Conservation (phyloP, 2,329 filamentous ascomycete genomes). For the Taxawa tesnikishii region DNA sequence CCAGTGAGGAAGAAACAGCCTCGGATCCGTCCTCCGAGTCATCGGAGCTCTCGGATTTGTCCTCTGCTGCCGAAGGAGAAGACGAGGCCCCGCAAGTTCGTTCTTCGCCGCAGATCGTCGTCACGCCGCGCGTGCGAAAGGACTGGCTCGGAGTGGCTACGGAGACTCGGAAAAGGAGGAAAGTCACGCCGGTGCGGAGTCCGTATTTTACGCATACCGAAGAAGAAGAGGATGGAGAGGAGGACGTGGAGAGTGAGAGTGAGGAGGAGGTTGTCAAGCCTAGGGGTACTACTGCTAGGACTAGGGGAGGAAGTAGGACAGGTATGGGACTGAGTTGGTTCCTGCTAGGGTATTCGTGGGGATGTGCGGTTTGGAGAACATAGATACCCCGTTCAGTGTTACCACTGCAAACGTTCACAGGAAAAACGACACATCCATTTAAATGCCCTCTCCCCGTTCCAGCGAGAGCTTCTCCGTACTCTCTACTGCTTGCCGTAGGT, state of each 20-base stretch:
- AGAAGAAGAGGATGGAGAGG: slow-evolving; percentile 9
- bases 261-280: slow-evolving; percentile 18
- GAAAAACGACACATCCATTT: too few relatives aligned
- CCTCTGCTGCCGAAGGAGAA: slow-evolving; percentile 2
- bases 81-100: slow-evolving; percentile 12
- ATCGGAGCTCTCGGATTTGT: slow-evolving; percentile 5
- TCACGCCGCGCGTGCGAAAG: too few relatives aligned
- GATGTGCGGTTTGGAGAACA: too few relatives aligned
- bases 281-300: slow-evolving; percentile 17
- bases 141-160: too few relatives aligned
- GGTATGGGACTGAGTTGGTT: too few relatives aligned
- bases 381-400: too few relatives aligned
- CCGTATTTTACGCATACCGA: slow-evolving; percentile 12
- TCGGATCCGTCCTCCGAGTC: slow-evolving; percentile 15
- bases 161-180: slow-evolving; percentile 16
- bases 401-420: too few relatives aligned
- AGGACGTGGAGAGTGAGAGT: slow-evolving; percentile 10
- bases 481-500: too few relatives aligned
- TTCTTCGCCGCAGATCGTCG: slow-evolving; percentile 14
- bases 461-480: too few relatives aligned
- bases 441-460: too few relatives aligned
- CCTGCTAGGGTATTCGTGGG: too few relatives aligned
- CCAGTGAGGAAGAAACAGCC: neutral
- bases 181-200: slow-evolving; percentile 15
- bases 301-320: too few relatives aligned